A percentile compares a stretch with the other conserved stretches of the same genome.
phyloP scores from a whole-genome alignment of 2,329 filamentous ascomycete genomes.

The Diplocarpon rosae region DNA sequence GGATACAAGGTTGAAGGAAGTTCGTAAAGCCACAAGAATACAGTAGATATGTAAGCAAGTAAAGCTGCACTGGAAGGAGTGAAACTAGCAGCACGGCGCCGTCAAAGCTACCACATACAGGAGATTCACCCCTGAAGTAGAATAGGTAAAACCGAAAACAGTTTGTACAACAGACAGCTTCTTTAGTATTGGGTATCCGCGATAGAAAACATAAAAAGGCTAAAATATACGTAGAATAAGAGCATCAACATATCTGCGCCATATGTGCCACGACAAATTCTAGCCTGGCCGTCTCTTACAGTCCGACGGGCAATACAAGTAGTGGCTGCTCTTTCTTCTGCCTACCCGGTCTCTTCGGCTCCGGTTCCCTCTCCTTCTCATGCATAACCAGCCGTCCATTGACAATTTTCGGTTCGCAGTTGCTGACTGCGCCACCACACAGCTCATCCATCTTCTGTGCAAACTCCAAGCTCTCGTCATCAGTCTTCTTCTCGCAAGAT shows the following conservation, averaged over 20 bases:
- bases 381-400: slow-evolving; percentile 11
- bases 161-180: too few relatives aligned
- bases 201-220: too few relatives aligned
- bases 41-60: too few relatives aligned
- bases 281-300: background rate
- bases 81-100: too few relatives aligned
- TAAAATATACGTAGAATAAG: background rate
- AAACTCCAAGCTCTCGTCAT: slow-evolving; percentile 5
- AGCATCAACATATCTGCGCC: background rate
- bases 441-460: slow-evolving; percentile 9
- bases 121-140: too few relatives aligned
- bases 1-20: too few relatives aligned
- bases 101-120: too few relatives aligned
- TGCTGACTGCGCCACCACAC: slow-evolving; percentile 6
- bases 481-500: slow-evolving; percentile 6
- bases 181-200: too few relatives aligned
- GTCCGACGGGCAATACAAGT: slow-evolving; percentile 4
- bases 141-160: too few relatives aligned
- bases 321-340: slow-evolving; percentile 8
- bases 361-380: slow-evolving; percentile 9
- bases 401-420: slow-evolving; percentile 6
- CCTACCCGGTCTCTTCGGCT: slow-evolving; percentile 8
- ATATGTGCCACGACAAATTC: too few relatives aligned
- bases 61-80: too few relatives aligned
- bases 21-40: too few relatives aligned